These are phyloP conservation scores for Fusarium citri DNA, from an alignment of 2,329 filamentous ascomycete species.

Conservation along the genomic window DNA sequence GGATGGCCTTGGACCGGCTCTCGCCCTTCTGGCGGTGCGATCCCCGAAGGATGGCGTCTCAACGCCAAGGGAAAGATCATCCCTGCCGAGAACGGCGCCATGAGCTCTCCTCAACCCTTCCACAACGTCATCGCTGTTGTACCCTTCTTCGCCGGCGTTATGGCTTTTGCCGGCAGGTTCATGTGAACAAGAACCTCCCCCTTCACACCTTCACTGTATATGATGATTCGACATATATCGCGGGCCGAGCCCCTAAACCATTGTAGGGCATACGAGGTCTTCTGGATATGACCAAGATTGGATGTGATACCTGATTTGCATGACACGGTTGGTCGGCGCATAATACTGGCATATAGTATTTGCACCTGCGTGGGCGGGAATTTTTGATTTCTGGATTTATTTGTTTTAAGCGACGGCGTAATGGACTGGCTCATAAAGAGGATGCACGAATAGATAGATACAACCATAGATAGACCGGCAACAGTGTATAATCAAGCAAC, in stretches of 20 bases:
- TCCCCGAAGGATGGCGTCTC: slow-evolving; percentile 86
- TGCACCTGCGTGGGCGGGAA: not conserved
- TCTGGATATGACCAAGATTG: slow-evolving; percentile 3
- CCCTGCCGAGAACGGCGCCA: slow-evolving; percentile 66
- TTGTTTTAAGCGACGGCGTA: slow-evolving; percentile 33
- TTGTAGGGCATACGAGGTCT: not conserved
- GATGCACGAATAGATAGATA: slow-evolving; percentile 20
- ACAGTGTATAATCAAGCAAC: slow-evolving; percentile 5
- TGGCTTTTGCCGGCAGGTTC: slow-evolving; percentile 42
- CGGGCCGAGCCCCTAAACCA: slow-evolving; percentile 3
- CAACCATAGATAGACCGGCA: slow-evolving; percentile 22
- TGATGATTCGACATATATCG: slow-evolving; percentile 7
- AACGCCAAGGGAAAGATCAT: slow-evolving; percentile 82
- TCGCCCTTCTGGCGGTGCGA: slow-evolving; percentile 63
- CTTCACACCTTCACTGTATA: slow-evolving; percentile 16
- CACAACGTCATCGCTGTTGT: slow-evolving; percentile 43
- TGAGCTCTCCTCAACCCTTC: slow-evolving; percentile 42
- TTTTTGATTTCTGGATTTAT: slow-evolving; percentile 6
- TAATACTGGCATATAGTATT: slow-evolving; percentile 11
- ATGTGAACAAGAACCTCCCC: slow-evolving; percentile 25
- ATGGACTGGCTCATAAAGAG: slow-evolving; percentile 3
- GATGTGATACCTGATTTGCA: slow-evolving; percentile 19
- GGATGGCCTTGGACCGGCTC: slow-evolving; percentile 75
- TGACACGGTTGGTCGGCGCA: slow-evolving; percentile 17
- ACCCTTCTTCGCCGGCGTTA: slow-evolving; percentile 45